A percentile compares a stretch with the other conserved stretches of the same genome.
phyloP scores from a whole-genome alignment of 805 yeast genomes.

The Wickerhamiella slavikovae region DNA sequence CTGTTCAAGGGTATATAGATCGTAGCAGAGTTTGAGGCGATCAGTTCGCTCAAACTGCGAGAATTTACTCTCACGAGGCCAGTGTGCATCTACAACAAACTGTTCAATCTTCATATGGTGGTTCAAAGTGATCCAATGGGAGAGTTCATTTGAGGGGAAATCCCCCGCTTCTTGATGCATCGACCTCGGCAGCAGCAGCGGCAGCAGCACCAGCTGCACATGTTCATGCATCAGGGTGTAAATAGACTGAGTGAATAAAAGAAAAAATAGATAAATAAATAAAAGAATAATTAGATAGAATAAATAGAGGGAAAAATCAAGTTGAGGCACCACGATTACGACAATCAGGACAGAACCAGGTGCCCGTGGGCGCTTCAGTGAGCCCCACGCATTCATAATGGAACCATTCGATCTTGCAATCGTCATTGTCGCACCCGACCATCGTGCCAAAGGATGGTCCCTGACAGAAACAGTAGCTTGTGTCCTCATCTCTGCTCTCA shows the following conservation, averaged over 20 bases:
- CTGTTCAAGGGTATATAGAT: slow-evolving; percentile 18
- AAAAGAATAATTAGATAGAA: too few relatives aligned
- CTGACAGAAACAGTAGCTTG: slow-evolving; percentile 72
- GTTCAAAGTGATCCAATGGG: too few relatives aligned
- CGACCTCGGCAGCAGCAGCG: too few relatives aligned
- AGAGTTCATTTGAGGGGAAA: too few relatives aligned
- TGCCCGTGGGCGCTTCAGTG: slow-evolving; percentile 71
- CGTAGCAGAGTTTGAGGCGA: slow-evolving; percentile 27
- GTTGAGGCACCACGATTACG: too few relatives aligned
- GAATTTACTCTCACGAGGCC: slow-evolving; percentile 5
- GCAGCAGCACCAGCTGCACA: too few relatives aligned
- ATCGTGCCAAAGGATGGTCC: slow-evolving; percentile 87
- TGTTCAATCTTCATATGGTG: too few relatives aligned
- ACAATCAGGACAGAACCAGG: slow-evolving; percentile 91
- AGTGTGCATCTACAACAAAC: slow-evolving; percentile 4
- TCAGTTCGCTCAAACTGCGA: slow-evolving; percentile 15
- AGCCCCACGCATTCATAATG: slow-evolving; percentile 90
- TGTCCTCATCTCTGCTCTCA: slow-evolving; percentile 42
- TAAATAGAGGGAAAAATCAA: too few relatives aligned
- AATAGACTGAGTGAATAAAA: too few relatives aligned
- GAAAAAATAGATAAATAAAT: too few relatives aligned
- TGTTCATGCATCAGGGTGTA: too few relatives aligned
- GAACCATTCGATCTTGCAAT: slow-evolving; percentile 86
- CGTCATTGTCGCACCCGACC: slow-evolving; percentile 89
- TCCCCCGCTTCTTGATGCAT: too few relatives aligned